Conservation (phyloP, 78 protist genomes). For the Isochrysis galbana region DNA sequence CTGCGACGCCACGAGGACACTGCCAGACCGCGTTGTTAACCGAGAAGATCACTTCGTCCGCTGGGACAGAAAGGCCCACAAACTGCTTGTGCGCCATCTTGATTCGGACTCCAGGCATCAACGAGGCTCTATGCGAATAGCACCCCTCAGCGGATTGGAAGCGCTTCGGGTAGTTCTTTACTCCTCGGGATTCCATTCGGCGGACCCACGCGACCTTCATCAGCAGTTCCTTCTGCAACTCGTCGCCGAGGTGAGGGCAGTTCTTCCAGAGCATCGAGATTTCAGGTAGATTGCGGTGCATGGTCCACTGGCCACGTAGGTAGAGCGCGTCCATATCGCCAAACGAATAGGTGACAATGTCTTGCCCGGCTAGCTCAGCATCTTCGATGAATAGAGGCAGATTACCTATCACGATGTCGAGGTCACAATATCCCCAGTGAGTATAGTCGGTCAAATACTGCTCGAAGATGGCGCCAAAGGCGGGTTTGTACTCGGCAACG, state of each 20-base stretch:
- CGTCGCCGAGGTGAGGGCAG: conserved; percentile 13
- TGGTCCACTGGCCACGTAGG: conserved; percentile 25
- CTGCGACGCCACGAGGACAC: background rate
- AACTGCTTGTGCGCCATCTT: background rate
- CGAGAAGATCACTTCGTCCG: background rate
- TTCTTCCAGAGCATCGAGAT: background rate
- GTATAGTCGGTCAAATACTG: background rate
- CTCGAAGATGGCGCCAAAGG: conserved; percentile 8
- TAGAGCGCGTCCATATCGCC: conserved; percentile 13
- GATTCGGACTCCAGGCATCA: background rate
- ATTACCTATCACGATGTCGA: background rate
- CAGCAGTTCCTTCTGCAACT: background rate
- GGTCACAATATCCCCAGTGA: conserved; percentile 24
- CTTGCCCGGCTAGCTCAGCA: background rate
- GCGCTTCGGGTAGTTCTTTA: background rate
- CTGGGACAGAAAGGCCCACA: background rate
- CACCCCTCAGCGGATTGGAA: conserved; percentile 22
- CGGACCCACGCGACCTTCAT: background rate
- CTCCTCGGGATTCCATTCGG: background rate
- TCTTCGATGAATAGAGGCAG: background rate
- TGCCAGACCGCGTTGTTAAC: background rate
- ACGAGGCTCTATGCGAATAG: background rate
- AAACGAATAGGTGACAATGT: background rate
- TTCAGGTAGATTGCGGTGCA: background rate
- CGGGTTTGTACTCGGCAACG: conserved; percentile 24